Evolutionary conservation across 306 rosid genomes (phyloP).

Genomic region (Cicer cuneatum): DNA sequence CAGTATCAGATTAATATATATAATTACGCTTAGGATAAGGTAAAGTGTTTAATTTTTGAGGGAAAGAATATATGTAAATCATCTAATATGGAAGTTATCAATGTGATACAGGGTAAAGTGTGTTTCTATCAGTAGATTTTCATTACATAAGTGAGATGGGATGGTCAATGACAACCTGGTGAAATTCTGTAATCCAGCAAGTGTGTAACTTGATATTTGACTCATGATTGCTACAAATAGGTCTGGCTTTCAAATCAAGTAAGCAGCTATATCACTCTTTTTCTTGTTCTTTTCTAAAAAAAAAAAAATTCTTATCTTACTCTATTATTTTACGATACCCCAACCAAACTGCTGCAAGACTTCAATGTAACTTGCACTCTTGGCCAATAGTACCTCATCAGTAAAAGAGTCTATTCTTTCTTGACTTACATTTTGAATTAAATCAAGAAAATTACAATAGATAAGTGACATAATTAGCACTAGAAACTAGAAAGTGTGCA

Average conservation of each 20-base stretch:
- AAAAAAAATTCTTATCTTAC: not conserved
- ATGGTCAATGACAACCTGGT: not conserved
- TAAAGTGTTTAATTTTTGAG: not conserved
- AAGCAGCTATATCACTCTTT: conserved; percentile 9
- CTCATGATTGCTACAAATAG: conserved; percentile 30
- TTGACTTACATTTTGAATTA: conserved; percentile 5
- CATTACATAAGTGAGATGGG: conserved; percentile 16
- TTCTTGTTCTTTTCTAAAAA: conserved; percentile 1
- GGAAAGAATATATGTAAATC: conserved; percentile 1
- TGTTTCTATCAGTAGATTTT: conserved; percentile 15
- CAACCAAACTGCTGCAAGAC: conserved; percentile 11
- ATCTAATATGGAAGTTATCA: conserved; percentile 32
- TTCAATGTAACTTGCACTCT: conserved; percentile 19
- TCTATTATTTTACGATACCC: conserved; percentile 7
- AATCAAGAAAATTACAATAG: not conserved
- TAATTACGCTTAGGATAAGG: conserved; percentile 34
- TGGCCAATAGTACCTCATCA: conserved; percentile 7
- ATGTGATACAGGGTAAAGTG: conserved; percentile 5
- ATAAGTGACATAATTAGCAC: not conserved
- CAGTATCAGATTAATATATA: conserved; percentile 45
- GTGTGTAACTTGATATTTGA: conserved; percentile 22
- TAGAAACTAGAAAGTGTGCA: conserved; percentile 3
- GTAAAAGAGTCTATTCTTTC: not conserved
- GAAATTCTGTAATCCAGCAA: conserved; percentile 24
- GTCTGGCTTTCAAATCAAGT: conserved; percentile 13